A percentile compares a stretch with the other conserved stretches of the same genome.
These are phyloP conservation scores for Aspergillus sparsus DNA, from an alignment of 495 filamentous ascomycete species.

Conservation along the genomic window DNA sequence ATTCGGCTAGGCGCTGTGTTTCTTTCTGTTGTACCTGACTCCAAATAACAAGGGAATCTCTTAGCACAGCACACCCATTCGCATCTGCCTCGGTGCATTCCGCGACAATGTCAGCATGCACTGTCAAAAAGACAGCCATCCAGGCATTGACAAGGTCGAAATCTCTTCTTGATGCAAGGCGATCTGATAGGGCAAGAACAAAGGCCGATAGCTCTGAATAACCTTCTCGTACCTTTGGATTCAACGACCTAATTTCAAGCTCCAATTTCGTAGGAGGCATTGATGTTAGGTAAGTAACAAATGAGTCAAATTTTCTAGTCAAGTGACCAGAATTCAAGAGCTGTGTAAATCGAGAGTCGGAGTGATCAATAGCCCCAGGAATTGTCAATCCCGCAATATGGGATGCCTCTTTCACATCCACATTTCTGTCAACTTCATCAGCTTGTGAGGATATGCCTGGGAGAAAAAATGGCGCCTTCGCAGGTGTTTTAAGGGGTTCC, in stretches of 20 bases:
- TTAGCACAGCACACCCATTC: slow-evolving; percentile 43
- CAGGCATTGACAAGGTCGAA: slow-evolving; percentile 94
- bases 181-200: slow-evolving; percentile 69
- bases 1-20: slow-evolving; percentile 64
- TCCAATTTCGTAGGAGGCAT: slow-evolving; percentile 81
- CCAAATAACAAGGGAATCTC: slow-evolving; percentile 61
- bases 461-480: slow-evolving; percentile 96
- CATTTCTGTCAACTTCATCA: slow-evolving; percentile 30
- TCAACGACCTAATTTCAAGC: slow-evolving; percentile 81
- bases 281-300: slow-evolving; percentile 74
- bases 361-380: slow-evolving; percentile 33
- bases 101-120: slow-evolving; percentile 65
- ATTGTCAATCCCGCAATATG: slow-evolving; percentile 20
- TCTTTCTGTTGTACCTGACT: slow-evolving; percentile 66
- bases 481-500: slow-evolving; percentile 84
- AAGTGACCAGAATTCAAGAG: slow-evolving; percentile 49
- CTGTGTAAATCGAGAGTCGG: slow-evolving; percentile 55
- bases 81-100: slow-evolving; percentile 47
- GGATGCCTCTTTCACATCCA: slow-evolving; percentile 27
- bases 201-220: slow-evolving; percentile 66
- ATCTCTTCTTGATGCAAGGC: slow-evolving; percentile 67
- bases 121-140: slow-evolving; percentile 87
- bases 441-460: slow-evolving; percentile 50
- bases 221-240: slow-evolving; percentile 42
- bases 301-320: slow-evolving; percentile 50